Base-by-base conservation (phyloP, 2,329 filamentous ascomycete genomes). In the Eurotiales sp. region DNA sequence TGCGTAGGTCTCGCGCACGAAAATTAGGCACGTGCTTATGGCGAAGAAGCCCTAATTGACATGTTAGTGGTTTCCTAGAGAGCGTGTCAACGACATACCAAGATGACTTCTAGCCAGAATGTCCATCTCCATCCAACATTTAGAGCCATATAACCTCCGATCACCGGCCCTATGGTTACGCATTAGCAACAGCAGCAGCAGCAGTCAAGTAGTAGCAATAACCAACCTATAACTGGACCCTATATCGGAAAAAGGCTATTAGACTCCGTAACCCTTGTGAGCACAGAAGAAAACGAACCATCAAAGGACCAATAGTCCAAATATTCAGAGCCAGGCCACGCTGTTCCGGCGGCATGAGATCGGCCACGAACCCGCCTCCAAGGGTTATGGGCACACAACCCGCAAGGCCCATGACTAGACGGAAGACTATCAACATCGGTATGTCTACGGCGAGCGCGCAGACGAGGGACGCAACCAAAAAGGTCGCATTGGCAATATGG, bases 321-420 rank as follows among this genome's bases (percentile, higher is more conserved):
- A 72, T 59, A 1, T 76, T 73, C 79, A 86, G 83, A 37, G 79
- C 81, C 3, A 69, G 66, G n/a, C 80, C 83, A 47, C 83, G 74
- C 55, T 80, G 72, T 60, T 84, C 79, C 49, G 78, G 77, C 0
- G 64, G 62, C 40, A 86, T 77, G 66, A 88, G 74, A 64, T 89
- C 86, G 22, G 83, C 79, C 37, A 89, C 83, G 1, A 82, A 80
- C n/a, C 84, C 84, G 29, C 82, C 82, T 5, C 84, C 85, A 56
- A 85, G 84, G 1, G 84, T 84, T n/a, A 87, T 65, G 0, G 83
- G 79, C 21, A 77, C 77, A 4, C 78, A 79, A 32, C 85, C 85
- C 39, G 83, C 83, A 14, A 79, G 66, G 15, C 85, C 86, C n/a
- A 78, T 76, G 3, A 86, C 56, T 57, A 86, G 80, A 3, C 84